phyloP scores from a whole-genome alignment of 768 basidiomycete species.

The Rhodocollybia butyracea region DNA sequence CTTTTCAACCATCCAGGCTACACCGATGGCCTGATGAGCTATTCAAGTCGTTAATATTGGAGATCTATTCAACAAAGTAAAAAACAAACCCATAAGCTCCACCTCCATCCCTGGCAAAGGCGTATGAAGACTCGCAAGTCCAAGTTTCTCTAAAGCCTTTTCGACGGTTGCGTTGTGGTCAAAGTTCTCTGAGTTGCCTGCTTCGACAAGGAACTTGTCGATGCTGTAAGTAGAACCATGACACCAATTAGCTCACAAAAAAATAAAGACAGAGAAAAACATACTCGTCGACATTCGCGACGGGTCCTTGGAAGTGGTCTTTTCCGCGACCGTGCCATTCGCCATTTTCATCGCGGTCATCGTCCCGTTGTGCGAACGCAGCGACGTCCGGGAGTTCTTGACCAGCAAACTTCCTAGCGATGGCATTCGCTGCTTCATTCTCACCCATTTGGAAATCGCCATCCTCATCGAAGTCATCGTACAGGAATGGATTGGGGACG shows the following conservation, averaged over 20 bases:
- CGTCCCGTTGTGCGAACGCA: constrained; percentile 20
- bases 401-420: background rate
- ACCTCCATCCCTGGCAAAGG: constrained; percentile 58
- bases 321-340: constrained; percentile 45
- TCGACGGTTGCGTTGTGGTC: constrained; percentile 59
- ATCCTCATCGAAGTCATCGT: background rate
- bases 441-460: background rate
- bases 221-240: constrained; percentile 33
- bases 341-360: constrained; percentile 39
- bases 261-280: constrained; percentile 15
- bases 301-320: constrained; percentile 42
- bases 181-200: constrained; percentile 56
- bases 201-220: constrained; percentile 48
- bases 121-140: constrained; percentile 43
- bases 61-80: no score
- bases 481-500: background rate
- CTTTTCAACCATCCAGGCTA: constrained; percentile 59
- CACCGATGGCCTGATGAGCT: constrained; percentile 66
- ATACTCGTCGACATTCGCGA: constrained; percentile 49
- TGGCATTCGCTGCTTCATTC: background rate
- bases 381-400: constrained; percentile 13
- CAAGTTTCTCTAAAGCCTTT: constrained; percentile 50
- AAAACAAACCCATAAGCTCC: no score
- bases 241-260: constrained; percentile 1
- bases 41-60: no score